Percentiles rank a stretch among this genome's conserved stretches.
Evolutionary conservation across 75 land plant genomes (phyloP).

Genomic region (Cunninghamia lanceolata): DNA sequence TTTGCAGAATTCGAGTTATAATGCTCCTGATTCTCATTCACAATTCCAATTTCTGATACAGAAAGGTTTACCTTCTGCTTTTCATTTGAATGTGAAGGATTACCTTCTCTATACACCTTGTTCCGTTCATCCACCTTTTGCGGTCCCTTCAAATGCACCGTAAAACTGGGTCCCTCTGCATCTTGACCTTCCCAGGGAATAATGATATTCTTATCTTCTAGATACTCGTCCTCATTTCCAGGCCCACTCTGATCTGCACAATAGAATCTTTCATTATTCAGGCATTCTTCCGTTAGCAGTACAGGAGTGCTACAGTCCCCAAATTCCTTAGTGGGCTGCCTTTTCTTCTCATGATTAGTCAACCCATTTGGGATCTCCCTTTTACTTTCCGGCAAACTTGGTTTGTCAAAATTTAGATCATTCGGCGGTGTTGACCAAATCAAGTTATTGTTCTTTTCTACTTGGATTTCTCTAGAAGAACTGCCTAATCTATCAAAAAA

Average conservation of each 20-base stretch:
- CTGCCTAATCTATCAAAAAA: neutral
- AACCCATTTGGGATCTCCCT: neutral
- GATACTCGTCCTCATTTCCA: neutral
- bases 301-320: neutral
- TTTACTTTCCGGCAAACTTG: neutral
- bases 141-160: neutral
- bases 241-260: constrained; percentile 6
- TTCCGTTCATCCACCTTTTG: neutral
- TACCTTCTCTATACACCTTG: neutral
- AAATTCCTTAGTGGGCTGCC: neutral
- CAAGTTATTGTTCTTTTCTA: neutral
- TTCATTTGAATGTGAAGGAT: neutral
- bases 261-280: neutral
- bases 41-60: neutral
- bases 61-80: neutral
- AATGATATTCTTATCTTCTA: neutral
- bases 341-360: neutral
- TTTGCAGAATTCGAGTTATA: neutral
- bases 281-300: neutral
- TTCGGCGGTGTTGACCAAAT: neutral
- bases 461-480: neutral
- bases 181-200: neutral
- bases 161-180: neutral
- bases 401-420: neutral
- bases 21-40: neutral